Evolutionary conservation across 345 rosid species (phyloP), one percentile per base, ranked within the genome.

Genomic region (Boechera stricta): DNA sequence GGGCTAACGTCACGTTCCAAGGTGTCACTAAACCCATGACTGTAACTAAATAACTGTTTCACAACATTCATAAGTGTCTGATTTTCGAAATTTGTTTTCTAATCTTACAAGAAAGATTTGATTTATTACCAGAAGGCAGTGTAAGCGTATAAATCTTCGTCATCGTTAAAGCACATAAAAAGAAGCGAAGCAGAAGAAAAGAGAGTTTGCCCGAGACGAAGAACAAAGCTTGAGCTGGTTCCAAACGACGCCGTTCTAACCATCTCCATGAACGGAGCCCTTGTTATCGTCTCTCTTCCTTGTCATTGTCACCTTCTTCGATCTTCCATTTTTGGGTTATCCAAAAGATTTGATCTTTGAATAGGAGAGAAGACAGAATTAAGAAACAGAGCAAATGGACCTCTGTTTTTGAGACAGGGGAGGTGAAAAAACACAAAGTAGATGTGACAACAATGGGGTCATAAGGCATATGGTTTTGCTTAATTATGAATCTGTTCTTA

Each of bases 21-120:
- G 92, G 91, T 72, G 86, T 83, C 53, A 85, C 84, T 60, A 90
- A 80, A 39, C 92, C 89, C 96, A 90, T 90, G 31, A 87, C 81
- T 29, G 86, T 84, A 64, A 88, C 90, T 86, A 87, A 75, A 84
- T 69, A 90, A 77, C 96, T 90, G 85, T 74, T 65, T 10, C 60
- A 70, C 28, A 66, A 65, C 69, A 59, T 41, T 45, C 10, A 39
- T 57, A 31, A 72, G 15, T 70, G 15, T 70, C 44, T 51, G 39
- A 12, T n/a, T 15, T 12, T 62, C 6, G 15, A 64, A 36, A 60
- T n/a, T 47, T 71, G 36, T 7, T 48, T 38, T 38, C 5, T 15
- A 38, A 44, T 48, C 38, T 29, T 12, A 15, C 54, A 36, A 10
- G 48, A 49, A 54, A 36, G n/a, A 26, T 58, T 29, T n/a, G 1